phyloP scores from a whole-genome alignment of 2,329 filamentous ascomycete species.

The Xenosphaeropsis pyriputrescens region DNA sequence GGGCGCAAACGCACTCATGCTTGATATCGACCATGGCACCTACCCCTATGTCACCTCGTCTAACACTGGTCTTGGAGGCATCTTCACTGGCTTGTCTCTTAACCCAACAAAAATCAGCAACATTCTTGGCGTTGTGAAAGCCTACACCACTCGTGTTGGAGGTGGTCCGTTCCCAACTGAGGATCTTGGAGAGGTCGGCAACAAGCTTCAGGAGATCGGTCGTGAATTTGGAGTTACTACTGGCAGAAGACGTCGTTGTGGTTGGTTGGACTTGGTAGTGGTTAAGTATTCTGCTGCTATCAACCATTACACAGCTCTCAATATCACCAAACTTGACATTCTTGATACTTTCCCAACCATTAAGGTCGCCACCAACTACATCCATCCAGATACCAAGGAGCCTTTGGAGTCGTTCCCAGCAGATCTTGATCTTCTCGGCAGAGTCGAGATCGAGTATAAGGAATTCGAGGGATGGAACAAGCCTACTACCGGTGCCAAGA shows the following conservation, averaged over 20 bases:
- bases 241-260: conserved; percentile 44
- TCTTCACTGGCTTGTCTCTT: conserved; percentile 40
- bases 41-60: conserved; percentile 31
- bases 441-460: conserved; percentile 50
- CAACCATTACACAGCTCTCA: conserved; percentile 29
- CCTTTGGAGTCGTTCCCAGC: conserved; percentile 49
- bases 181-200: conserved; percentile 27
- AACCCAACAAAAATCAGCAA: conserved; percentile 45
- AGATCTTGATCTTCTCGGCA: conserved; percentile 39
- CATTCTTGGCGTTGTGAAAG: conserved; percentile 52
- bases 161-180: conserved; percentile 56
- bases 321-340: conserved; percentile 51
- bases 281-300: conserved; percentile 42
- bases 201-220: conserved; percentile 31
- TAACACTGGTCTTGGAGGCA: conserved; percentile 42
- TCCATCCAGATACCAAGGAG: conserved; percentile 26
- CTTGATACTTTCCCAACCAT: conserved; percentile 62
- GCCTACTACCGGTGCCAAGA: conserved; percentile 39
- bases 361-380: conserved; percentile 62
- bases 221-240: conserved; percentile 29
- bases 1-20: conserved; percentile 52
- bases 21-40: conserved; percentile 46
- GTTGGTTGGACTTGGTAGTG: conserved; percentile 41
- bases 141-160: conserved; percentile 47
- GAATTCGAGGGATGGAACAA: conserved; percentile 57